Evolutionary conservation across 2,329 filamentous ascomycete species (phyloP).

Genomic region (Penicillium verrucosum): DNA sequence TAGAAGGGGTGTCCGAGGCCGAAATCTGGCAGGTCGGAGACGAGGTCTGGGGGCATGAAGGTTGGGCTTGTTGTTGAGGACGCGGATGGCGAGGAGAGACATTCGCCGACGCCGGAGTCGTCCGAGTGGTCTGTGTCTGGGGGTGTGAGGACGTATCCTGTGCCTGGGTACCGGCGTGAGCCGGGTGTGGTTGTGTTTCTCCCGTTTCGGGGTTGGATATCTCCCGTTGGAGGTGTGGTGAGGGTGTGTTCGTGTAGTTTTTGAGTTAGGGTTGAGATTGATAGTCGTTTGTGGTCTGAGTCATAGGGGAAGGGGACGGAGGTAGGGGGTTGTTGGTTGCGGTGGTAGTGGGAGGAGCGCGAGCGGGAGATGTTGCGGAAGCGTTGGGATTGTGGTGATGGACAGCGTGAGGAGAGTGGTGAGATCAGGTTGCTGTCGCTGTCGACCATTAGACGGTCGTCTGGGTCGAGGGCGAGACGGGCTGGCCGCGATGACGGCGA

Average conservation of each 20-base stretch:
- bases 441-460: conserved; percentile 7
- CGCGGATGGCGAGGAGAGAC: conserved; percentile 57
- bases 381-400: conserved; percentile 40
- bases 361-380: conserved; percentile 31
- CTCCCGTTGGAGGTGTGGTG: conserved; percentile 19
- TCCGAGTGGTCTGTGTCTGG: conserved; percentile 35
- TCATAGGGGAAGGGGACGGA: conserved; percentile 44
- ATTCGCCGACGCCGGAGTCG: conserved; percentile 33
- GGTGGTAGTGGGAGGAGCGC: conserved; percentile 35
- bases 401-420: conserved; percentile 42
- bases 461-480: conserved; percentile 3
- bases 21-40: not conserved
- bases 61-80: conserved; percentile 38
- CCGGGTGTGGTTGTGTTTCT: conserved; percentile 12
- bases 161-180: not conserved
- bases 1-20: not conserved
- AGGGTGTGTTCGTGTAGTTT: conserved; percentile 43
- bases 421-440: conserved; percentile 25
- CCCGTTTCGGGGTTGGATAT: not conserved
- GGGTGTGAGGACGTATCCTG: conserved; percentile 35
- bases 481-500: conserved; percentile 1
- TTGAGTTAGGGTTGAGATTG: conserved; percentile 40
- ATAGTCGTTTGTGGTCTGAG: conserved; percentile 32
- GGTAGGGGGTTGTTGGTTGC: conserved; percentile 39
- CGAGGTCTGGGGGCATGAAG: conserved; percentile 28